Conservation (phyloP, 73 alveolate genomes). For the Paramecium sexaurelia region DNA sequence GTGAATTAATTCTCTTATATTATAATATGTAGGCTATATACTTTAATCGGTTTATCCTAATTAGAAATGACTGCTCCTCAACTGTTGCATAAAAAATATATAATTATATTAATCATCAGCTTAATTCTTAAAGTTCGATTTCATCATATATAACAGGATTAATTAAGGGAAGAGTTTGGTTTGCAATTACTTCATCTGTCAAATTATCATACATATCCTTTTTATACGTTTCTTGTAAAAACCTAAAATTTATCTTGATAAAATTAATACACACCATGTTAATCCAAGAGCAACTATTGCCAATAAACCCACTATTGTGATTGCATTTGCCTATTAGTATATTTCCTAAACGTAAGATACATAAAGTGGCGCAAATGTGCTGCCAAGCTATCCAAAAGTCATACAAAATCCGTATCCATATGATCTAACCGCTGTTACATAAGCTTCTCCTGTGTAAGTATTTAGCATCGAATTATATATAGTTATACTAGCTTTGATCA, state of each 20-base stretch:
- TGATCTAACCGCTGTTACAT: slow-evolving; percentile 54
- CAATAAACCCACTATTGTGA: slow-evolving; percentile 16
- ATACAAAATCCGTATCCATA: slow-evolving; percentile 67
- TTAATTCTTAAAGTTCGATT: background rate
- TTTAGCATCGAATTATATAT: slow-evolving; percentile 59
- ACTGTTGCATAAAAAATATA: slow-evolving; percentile 3
- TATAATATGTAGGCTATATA: background rate
- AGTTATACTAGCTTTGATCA: slow-evolving; percentile 27
- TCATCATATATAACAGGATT: background rate
- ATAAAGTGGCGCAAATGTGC: background rate
- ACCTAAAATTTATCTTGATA: background rate
- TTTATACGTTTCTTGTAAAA: background rate
- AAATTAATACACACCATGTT: background rate
- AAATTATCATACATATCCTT: slow-evolving; percentile 43
- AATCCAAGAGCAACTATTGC: background rate
- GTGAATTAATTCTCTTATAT: slow-evolving; percentile 13
- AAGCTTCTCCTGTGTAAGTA: slow-evolving; percentile 67
- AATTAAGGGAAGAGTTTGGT: background rate
- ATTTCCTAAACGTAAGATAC: background rate
- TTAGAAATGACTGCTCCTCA: slow-evolving; percentile 39
- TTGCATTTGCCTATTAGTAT: background rate
- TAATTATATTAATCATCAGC: background rate
- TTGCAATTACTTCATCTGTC: background rate
- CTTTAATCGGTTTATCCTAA: slow-evolving; percentile 17
- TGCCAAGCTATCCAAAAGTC: slow-evolving; percentile 63